A percentile compares a stretch with the other conserved stretches of the same genome.
Evolutionary conservation across 78 protist species (phyloP).

Genomic region (Dictyostelium citrinum): DNA sequence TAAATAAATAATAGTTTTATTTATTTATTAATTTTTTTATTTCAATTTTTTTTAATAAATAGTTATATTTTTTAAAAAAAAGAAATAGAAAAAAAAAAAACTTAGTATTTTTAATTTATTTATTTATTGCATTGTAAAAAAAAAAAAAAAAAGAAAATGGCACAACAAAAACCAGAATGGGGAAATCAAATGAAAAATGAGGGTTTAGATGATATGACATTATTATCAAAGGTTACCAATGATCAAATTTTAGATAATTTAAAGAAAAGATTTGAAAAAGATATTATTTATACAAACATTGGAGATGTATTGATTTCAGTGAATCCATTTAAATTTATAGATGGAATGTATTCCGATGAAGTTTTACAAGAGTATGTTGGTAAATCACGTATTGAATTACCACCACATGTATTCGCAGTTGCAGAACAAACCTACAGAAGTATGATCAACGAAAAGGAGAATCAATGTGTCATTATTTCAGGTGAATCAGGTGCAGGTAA

Average conservation of each 20-base stretch:
- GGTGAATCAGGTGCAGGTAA: conserved; percentile 98
- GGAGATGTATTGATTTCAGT: conserved; percentile 91
- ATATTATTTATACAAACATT: conserved; percentile 89
- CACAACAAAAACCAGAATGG: conserved; percentile 72
- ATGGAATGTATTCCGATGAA: conserved; percentile 72
- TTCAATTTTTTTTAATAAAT: too few relatives aligned
- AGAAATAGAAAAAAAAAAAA: neutral
- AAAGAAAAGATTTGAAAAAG: conserved; percentile 80
- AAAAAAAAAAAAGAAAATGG: conserved; percentile 11
- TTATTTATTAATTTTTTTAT: too few relatives aligned
- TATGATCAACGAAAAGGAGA: conserved; percentile 80
- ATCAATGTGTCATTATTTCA: conserved; percentile 89
- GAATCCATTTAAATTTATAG: conserved; percentile 89
- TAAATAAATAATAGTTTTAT: too few relatives aligned
- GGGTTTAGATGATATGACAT: conserved; percentile 90
- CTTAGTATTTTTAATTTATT: neutral
- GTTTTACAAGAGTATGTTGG: conserved; percentile 79
- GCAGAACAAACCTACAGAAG: conserved; percentile 84
- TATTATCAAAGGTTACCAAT: conserved; percentile 82
- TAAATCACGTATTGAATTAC: conserved; percentile 71
- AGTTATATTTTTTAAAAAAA: too few relatives aligned
- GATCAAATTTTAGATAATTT: conserved; percentile 87
- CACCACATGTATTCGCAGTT: conserved; percentile 91
- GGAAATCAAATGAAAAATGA: conserved; percentile 71
- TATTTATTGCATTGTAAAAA: neutral